These are phyloP conservation scores for Ensete glaucum DNA, from an alignment of 176 grass and related monocot species.

Conservation along the genomic window DNA sequence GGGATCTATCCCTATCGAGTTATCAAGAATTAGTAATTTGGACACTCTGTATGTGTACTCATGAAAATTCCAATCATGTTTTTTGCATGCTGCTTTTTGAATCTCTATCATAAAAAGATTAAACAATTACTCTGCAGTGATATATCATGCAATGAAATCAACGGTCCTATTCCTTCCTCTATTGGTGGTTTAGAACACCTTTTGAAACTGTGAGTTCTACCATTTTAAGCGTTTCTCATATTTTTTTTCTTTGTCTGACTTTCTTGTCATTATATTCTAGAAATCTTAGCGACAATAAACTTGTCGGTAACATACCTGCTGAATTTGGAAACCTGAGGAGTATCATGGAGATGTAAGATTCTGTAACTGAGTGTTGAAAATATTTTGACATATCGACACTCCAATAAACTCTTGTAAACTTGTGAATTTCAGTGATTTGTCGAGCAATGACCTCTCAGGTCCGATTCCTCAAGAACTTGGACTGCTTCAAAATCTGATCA, in stretches of 20 bases:
- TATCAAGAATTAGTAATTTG: conserved; percentile 86
- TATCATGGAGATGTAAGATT: conserved; percentile 87
- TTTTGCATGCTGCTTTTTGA: no score
- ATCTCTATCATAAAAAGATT: conserved; percentile 10
- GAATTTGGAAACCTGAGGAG: conserved; percentile 95
- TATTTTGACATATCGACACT: background rate
- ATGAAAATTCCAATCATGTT: background rate
- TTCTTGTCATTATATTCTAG: conserved; percentile 27
- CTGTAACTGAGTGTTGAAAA: no score
- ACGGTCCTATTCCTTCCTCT: conserved; percentile 61
- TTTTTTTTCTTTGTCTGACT: conserved; percentile 7
- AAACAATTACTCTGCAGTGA: conserved; percentile 38
- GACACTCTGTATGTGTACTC: conserved; percentile 71
- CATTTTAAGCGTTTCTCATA: background rate
- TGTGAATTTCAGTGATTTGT: conserved; percentile 12
- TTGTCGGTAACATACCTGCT: conserved; percentile 61
- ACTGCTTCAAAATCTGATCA: conserved; percentile 70
- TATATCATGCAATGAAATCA: conserved; percentile 79
- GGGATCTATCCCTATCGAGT: conserved; percentile 77
- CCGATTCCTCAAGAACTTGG: conserved; percentile 76
- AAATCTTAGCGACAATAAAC: conserved; percentile 85
- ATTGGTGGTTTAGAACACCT: conserved; percentile 89
- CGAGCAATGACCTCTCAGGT: conserved; percentile 55
- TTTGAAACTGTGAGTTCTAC: conserved; percentile 61
- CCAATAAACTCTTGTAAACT: background rate